phyloP scores from a whole-genome alignment of 768 basidiomycete species.

The Kwoniella botswanensis region DNA sequence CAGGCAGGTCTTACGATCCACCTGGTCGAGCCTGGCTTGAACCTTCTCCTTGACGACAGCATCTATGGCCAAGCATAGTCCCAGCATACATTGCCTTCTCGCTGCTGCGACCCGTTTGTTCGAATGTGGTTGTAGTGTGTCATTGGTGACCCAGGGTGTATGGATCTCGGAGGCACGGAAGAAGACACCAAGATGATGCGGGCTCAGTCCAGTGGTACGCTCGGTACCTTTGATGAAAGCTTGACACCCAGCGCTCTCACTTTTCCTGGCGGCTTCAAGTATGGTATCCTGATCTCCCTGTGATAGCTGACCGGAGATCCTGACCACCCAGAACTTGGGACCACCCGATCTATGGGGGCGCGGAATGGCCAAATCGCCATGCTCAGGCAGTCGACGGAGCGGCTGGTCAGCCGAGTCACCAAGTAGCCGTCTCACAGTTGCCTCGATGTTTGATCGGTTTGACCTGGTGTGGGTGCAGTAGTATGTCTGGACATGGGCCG shows the following conservation, averaged over 20 bases:
- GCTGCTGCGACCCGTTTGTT: background rate
- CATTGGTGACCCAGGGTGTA: conserved; percentile 2
- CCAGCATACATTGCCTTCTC: background rate
- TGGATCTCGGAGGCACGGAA: background rate
- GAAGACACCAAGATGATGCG: background rate
- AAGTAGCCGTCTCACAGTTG: background rate
- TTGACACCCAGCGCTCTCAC: background rate
- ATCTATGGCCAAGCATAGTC: conserved; percentile 9
- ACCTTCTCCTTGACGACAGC: background rate
- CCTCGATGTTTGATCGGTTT: conserved; percentile 2
- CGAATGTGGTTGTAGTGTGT: background rate
- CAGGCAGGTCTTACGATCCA: background rate
- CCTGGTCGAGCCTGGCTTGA: background rate
- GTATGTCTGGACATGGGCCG: background rate
- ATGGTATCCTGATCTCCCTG: background rate
- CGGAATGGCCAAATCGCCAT: background rate
- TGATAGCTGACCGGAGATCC: background rate
- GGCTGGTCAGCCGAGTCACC: background rate
- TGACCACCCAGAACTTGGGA: conserved; percentile 6
- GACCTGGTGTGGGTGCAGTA: conserved; percentile 1
- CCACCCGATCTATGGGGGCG: background rate
- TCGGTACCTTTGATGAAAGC: conserved; percentile 1
- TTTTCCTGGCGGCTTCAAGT: background rate
- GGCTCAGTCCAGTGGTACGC: background rate
- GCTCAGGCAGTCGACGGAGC: background rate